Percentiles rank a stretch among this genome's conserved stretches.
Evolutionary conservation across 2,329 filamentous ascomycete genomes (phyloP).

Genomic region (Talaromyces pinophilus): DNA sequence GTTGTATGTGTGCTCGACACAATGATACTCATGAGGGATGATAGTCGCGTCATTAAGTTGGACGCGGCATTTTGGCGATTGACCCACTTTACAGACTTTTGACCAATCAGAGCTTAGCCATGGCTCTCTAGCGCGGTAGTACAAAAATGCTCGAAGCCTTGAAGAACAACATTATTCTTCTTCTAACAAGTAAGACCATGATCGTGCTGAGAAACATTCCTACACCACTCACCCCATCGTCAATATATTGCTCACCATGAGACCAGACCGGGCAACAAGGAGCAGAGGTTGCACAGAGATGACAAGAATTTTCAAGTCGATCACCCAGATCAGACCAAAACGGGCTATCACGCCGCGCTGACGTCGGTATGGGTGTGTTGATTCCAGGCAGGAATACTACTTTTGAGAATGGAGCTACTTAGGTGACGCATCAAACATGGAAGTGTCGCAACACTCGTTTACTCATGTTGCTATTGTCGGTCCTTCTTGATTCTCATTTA

Average conservation of each 20-base stretch:
- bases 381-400: background rate
- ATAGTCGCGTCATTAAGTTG: background rate
- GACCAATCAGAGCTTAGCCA: background rate
- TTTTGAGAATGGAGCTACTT: background rate
- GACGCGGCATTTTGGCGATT: constrained; percentile 8
- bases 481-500: background rate
- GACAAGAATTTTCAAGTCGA: background rate
- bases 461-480: background rate
- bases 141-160: background rate
- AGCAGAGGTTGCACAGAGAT: background rate
- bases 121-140: background rate
- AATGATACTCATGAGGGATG: background rate
- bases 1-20: background rate
- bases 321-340: background rate
- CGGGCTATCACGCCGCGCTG: background rate
- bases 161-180: background rate
- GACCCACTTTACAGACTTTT: background rate
- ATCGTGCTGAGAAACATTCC: background rate
- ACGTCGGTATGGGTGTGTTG: background rate
- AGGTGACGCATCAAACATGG: background rate
- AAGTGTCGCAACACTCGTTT: background rate
- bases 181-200: background rate
- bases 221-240: background rate
- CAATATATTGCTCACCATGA: background rate
- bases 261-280: background rate